Conservation (phyloP, 208 protist genomes). For the Leishmania arabica region DNA sequence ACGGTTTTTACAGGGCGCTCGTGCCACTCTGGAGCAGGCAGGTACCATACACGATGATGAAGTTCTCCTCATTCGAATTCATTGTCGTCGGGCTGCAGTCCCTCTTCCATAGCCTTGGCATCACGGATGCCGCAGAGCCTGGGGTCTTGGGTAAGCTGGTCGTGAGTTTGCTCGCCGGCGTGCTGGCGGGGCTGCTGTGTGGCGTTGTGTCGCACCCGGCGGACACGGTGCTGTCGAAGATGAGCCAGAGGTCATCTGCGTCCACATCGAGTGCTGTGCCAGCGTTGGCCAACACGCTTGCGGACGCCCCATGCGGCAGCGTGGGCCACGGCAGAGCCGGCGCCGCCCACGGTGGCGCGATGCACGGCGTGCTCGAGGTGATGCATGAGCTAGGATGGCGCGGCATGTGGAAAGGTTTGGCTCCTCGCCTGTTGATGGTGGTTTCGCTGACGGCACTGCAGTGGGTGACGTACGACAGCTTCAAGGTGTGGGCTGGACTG, state of each 20-base stretch:
- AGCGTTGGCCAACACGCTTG: slow-evolving; percentile 6
- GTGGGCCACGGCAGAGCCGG: background rate
- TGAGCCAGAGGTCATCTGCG: slow-evolving; percentile 57
- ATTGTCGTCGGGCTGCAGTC: slow-evolving; percentile 39
- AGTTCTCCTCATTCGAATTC: slow-evolving; percentile 89
- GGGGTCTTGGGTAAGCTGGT: slow-evolving; percentile 15
- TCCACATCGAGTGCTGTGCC: background rate
- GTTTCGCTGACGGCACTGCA: slow-evolving; percentile 93
- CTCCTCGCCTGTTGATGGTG: slow-evolving; percentile 94
- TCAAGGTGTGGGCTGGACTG: slow-evolving; percentile 75
- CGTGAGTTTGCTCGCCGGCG: slow-evolving; percentile 63
- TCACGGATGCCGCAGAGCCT: background rate
- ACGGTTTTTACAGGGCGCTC: slow-evolving; percentile 86
- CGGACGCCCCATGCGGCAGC: slow-evolving; percentile 12
- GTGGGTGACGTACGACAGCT: slow-evolving; percentile 94
- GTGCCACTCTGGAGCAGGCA: slow-evolving; percentile 92
- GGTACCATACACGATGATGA: slow-evolving; percentile 95
- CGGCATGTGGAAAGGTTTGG: slow-evolving; percentile 83
- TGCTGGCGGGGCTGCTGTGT: slow-evolving; percentile 91
- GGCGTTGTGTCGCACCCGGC: slow-evolving; percentile 95
- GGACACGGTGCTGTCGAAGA: slow-evolving; percentile 94
- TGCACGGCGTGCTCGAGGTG: slow-evolving; percentile 19
- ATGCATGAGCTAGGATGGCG: slow-evolving; percentile 40
- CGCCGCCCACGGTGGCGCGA: background rate
- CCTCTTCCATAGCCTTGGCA: background rate